Conservation (phyloP, 305 asterid genomes). For the Lippia alba region DNA sequence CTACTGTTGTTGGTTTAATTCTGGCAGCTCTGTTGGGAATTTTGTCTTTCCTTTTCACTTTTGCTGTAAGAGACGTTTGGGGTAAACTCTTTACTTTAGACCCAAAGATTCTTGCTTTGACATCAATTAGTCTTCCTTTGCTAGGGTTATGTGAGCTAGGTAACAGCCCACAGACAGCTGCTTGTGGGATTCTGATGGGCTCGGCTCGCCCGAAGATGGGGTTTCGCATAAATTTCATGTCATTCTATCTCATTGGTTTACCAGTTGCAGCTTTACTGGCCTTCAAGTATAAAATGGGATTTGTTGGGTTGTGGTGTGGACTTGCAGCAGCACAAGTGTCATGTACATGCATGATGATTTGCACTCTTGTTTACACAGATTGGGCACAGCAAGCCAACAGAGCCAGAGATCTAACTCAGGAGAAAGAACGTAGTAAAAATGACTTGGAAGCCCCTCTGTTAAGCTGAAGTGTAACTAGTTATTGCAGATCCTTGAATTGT, state of each 20-base stretch:
- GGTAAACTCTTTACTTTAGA: conserved; percentile 56
- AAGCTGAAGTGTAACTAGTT: conserved; percentile 36
- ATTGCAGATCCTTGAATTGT: conserved; percentile 30
- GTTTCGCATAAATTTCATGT: conserved; percentile 45
- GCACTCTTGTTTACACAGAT: conserved; percentile 51
- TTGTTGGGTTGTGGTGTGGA: conserved; percentile 62
- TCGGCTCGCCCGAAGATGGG: conserved; percentile 61
- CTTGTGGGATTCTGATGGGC: conserved; percentile 58
- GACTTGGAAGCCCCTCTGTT: conserved; percentile 51
- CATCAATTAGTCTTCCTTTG: conserved; percentile 56
- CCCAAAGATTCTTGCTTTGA: conserved; percentile 50
- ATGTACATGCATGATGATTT: conserved; percentile 57
- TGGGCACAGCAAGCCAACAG: conserved; percentile 61
- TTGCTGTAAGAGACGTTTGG: conserved; percentile 53
- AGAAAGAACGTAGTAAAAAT: conserved; percentile 35
- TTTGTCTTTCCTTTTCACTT: conserved; percentile 50
- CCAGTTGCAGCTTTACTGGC: conserved; percentile 54
- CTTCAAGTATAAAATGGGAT: conserved; percentile 55
- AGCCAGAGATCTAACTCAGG: conserved; percentile 53
- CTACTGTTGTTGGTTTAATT: conserved; percentile 46
- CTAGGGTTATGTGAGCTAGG: conserved; percentile 63
- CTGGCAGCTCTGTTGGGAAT: conserved; percentile 54
- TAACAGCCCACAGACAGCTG: conserved; percentile 61
- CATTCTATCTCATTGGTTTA: conserved; percentile 64
- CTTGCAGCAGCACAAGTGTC: conserved; percentile 63